These are phyloP conservation scores for Chrysochromulina tobinii DNA, from an alignment of 78 protist genomes.

Conservation along the genomic window DNA sequence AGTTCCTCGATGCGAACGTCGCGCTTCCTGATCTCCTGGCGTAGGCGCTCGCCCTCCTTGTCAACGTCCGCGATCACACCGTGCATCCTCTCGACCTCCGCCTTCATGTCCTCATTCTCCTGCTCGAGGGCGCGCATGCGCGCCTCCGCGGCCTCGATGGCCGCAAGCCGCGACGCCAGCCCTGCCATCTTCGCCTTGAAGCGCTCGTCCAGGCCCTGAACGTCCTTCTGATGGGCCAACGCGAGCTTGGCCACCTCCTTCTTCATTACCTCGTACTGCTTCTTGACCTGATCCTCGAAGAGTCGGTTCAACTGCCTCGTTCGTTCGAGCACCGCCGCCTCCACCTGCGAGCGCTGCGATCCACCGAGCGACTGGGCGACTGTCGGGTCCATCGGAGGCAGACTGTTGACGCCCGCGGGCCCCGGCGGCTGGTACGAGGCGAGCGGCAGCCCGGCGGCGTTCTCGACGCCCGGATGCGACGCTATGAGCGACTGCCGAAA, in stretches of 20 bases:
- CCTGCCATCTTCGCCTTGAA: background rate
- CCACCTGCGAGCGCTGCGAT: too few relatives aligned
- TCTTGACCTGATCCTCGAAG: conserved; percentile 2
- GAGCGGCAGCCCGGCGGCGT: too few relatives aligned
- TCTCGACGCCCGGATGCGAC: too few relatives aligned
- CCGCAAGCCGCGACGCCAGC: background rate
- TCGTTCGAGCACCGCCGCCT: background rate
- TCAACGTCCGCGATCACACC: too few relatives aligned
- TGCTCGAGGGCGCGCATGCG: background rate
- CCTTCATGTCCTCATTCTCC: background rate
- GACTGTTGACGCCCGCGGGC: too few relatives aligned
- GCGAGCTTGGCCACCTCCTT: background rate
- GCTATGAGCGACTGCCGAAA: too few relatives aligned
- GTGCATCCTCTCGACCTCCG: background rate
- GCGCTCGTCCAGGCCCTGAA: background rate
- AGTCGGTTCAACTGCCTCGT: background rate
- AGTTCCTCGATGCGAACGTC: background rate
- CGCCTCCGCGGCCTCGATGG: background rate
- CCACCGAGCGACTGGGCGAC: too few relatives aligned
- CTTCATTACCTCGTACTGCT: background rate
- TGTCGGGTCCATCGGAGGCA: too few relatives aligned
- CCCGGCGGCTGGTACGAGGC: too few relatives aligned
- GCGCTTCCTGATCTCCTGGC: too few relatives aligned
- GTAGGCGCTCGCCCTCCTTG: too few relatives aligned
- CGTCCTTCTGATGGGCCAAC: conserved; percentile 1